A percentile compares a stretch with the other conserved stretches of the same genome.
Evolutionary conservation across 2,329 filamentous ascomycete genomes (phyloP).

Genomic region (Tolypocladium guangdongense): DNA sequence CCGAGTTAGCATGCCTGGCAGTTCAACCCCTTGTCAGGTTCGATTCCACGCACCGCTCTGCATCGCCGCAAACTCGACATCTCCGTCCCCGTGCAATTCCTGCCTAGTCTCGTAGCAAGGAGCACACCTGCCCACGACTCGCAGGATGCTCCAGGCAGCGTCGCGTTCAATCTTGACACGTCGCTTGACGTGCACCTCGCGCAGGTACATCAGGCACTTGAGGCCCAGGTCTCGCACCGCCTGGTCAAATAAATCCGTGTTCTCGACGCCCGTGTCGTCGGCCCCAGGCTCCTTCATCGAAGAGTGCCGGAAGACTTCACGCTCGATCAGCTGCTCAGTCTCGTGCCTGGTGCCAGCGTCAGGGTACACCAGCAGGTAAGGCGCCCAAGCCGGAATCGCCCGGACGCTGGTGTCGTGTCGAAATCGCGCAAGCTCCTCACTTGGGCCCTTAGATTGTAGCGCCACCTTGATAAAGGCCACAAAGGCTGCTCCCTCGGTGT

Average conservation of each 20-base stretch:
- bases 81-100: conserved; percentile 18
- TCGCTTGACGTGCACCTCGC: conserved; percentile 33
- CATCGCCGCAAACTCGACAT: conserved; percentile 15
- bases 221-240: conserved; percentile 30
- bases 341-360: conserved; percentile 30
- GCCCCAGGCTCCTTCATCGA: conserved; percentile 11
- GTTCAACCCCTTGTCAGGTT: not conserved
- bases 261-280: conserved; percentile 13
- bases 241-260: conserved; percentile 6
- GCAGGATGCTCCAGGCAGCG: conserved; percentile 29
- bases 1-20: not conserved
- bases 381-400: conserved; percentile 35
- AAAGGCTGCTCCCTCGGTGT: conserved; percentile 37
- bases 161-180: conserved; percentile 29
- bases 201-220: conserved; percentile 34
- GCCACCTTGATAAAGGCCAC: conserved; percentile 29
- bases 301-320: conserved; percentile 28
- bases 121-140: conserved; percentile 30
- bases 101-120: conserved; percentile 25
- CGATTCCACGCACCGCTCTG: conserved; percentile 14
- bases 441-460: conserved; percentile 16
- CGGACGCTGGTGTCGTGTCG: conserved; percentile 13
- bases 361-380: conserved; percentile 35
- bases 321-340: conserved; percentile 32
- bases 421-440: conserved; percentile 10